Percentiles rank a stretch among this genome's conserved stretches.
phyloP scores from a whole-genome alignment of 108 stramenopile genomes.

The Discostella pseudostelligera region DNA sequence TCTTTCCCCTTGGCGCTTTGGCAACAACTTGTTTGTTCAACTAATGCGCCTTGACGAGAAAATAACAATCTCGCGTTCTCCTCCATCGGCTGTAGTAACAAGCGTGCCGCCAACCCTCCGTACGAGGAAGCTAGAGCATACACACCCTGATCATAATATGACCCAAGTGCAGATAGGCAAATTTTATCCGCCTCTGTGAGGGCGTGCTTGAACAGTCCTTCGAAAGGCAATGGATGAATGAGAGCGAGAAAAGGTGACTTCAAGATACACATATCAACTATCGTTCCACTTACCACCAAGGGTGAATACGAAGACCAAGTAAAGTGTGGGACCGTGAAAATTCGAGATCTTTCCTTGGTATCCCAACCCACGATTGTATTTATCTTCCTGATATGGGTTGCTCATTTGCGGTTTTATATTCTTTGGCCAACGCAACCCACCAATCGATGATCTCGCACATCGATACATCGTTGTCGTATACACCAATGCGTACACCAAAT shows the following conservation, averaged over 20 bases:
- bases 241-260: too few relatives aligned
- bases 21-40: slow-evolving; percentile 11
- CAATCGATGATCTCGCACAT: slow-evolving; percentile 16
- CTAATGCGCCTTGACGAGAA: slow-evolving; percentile 54
- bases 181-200: slow-evolving; percentile 88
- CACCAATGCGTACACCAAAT: slow-evolving; percentile 64
- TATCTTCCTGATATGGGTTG: slow-evolving; percentile 11
- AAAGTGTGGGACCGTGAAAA: slow-evolving; percentile 50
- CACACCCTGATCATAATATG: slow-evolving; percentile 78
- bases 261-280: too few relatives aligned
- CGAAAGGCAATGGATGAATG: slow-evolving; percentile 5
- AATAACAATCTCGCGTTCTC: slow-evolving; percentile 86
- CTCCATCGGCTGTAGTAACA: slow-evolving; percentile 87
- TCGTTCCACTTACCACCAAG: slow-evolving; percentile 6
- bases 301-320: slow-evolving; percentile 61
- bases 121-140: slow-evolving; percentile 80
- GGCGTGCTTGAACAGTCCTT: slow-evolving; percentile 84
- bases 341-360: not conserved
- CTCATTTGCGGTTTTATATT: slow-evolving; percentile 3
- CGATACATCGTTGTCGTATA: slow-evolving; percentile 57
- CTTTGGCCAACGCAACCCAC: slow-evolving; percentile 44
- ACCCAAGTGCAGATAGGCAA: slow-evolving; percentile 58
- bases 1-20: not conserved
- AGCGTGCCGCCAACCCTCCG: slow-evolving; percentile 73
- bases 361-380: not conserved